Conservation (phyloP, 169 alveolate species). For the Plasmodium gonderi region DNA sequence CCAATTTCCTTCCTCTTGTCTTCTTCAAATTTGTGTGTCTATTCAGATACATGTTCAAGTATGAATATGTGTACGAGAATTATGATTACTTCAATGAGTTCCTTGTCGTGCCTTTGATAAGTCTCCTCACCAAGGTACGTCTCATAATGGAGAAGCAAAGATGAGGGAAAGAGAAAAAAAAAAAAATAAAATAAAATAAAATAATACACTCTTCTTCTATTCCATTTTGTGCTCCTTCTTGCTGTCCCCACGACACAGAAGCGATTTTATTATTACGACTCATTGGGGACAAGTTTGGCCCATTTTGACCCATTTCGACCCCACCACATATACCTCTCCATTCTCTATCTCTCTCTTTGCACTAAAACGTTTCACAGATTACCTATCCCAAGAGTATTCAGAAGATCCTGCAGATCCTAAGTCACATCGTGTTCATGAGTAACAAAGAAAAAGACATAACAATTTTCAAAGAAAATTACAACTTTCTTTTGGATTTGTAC, state of each 20-base stretch:
- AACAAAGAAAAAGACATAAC: conserved; percentile 60
- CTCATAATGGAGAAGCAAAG: too few relatives aligned
- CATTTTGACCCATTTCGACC: too few relatives aligned
- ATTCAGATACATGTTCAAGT: conserved; percentile 43
- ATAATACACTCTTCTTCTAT: too few relatives aligned
- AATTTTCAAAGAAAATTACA: conserved; percentile 49
- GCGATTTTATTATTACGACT: too few relatives aligned
- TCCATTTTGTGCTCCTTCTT: too few relatives aligned
- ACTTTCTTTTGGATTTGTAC: conserved; percentile 47
- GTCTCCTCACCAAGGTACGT: conserved; percentile 27
- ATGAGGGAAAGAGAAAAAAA: too few relatives aligned
- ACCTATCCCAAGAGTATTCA: conserved; percentile 36
- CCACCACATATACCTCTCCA: not conserved
- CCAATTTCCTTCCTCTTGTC: conserved; percentile 55
- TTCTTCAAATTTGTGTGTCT: conserved; percentile 44
- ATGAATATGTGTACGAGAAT: conserved; percentile 40
- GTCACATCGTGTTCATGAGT: conserved; percentile 50
- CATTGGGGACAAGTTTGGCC: too few relatives aligned
- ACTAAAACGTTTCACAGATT: not conserved
- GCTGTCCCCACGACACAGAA: too few relatives aligned
- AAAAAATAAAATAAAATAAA: too few relatives aligned
- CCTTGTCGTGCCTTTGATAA: conserved; percentile 17
- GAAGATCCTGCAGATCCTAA: conserved; percentile 37
- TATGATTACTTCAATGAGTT: conserved; percentile 45
- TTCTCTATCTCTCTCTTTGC: not conserved